phyloP scores from a whole-genome alignment of 805 yeast species.

The Nakazawaea populi region DNA sequence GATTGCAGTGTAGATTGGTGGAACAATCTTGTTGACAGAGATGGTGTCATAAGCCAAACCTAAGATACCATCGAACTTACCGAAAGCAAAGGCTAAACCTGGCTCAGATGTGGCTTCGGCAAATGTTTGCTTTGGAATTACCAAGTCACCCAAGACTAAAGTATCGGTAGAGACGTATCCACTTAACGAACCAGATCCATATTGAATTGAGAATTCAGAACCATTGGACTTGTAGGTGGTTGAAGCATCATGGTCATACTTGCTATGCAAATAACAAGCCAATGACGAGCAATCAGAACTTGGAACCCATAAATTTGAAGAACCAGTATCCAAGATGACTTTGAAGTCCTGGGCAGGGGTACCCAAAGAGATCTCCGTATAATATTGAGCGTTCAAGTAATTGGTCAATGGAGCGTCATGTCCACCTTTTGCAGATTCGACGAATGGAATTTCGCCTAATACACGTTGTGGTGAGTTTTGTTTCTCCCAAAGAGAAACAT shows the following conservation, averaged over 20 bases:
- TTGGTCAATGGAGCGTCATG: slow-evolving; percentile 85
- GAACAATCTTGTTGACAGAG: slow-evolving; percentile 82
- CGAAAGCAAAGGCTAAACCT: slow-evolving; percentile 96
- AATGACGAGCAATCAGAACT: slow-evolving; percentile 81
- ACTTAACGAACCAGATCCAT: slow-evolving; percentile 90
- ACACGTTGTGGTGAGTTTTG: slow-evolving; percentile 14
- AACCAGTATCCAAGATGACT: slow-evolving; percentile 94
- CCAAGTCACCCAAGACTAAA: slow-evolving; percentile 74
- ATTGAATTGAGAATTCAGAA: slow-evolving; percentile 74
- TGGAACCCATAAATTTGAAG: slow-evolving; percentile 97
- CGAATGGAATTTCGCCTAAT: slow-evolving; percentile 37
- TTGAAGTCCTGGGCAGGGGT: slow-evolving; percentile 92
- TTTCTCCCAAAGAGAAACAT: slow-evolving; percentile 32
- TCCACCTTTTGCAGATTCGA: slow-evolving; percentile 29
- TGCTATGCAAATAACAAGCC: slow-evolving; percentile 91
- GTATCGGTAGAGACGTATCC: slow-evolving; percentile 90
- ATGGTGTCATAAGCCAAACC: slow-evolving; percentile 94
- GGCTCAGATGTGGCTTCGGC: slow-evolving; percentile 98
- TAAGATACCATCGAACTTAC: slow-evolving; percentile 95
- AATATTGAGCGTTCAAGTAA: slow-evolving; percentile 94
- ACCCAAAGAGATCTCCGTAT: slow-evolving; percentile 84
- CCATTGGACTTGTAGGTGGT: slow-evolving; percentile 85
- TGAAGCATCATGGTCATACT: slow-evolving; percentile 82
- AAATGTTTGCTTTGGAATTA: slow-evolving; percentile 84
- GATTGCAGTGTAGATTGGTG: slow-evolving; percentile 91